Percentiles rank a stretch among this genome's conserved stretches.
Conservation (phyloP, 805 yeast species). For the Candida parachauliodes region DNA sequence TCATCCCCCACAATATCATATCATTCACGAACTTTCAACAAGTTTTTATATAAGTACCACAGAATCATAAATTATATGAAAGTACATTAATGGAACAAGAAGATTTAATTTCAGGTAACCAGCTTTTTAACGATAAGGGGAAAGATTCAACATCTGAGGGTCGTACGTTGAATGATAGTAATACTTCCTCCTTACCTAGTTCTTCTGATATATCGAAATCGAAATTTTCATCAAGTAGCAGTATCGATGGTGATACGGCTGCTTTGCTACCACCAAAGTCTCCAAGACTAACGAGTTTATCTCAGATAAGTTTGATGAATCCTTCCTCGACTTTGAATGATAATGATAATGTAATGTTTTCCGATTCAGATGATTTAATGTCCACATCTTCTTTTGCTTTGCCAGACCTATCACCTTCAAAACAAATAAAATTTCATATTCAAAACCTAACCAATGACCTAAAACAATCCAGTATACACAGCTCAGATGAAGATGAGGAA, state of each 20-base stretch:
- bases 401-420: constrained; percentile 1
- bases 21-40: too few species aligned
- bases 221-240: background rate
- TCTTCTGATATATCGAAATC: background rate
- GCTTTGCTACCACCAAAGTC: constrained; percentile 7
- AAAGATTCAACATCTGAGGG: too few species aligned
- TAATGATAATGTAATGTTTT: constrained; percentile 31
- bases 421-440: constrained; percentile 6
- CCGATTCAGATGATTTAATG: constrained; percentile 32
- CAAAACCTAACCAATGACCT: constrained; percentile 8
- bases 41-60: too few species aligned
- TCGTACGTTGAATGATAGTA: background rate
- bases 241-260: background rate
- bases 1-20: too few species aligned
- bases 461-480: constrained; percentile 7
- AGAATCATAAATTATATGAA: too few species aligned
- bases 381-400: constrained; percentile 28
- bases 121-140: too few species aligned
- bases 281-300: constrained; percentile 5
- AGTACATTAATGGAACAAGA: constrained; percentile 1
- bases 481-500: constrained; percentile 10
- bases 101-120: too few species aligned
- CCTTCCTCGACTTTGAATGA: background rate
- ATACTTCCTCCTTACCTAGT: constrained; percentile 2
- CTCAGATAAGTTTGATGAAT: background rate